Conservation (phyloP, 2,329 filamentous ascomycete genomes). For the Sporothrix inflata region DNA sequence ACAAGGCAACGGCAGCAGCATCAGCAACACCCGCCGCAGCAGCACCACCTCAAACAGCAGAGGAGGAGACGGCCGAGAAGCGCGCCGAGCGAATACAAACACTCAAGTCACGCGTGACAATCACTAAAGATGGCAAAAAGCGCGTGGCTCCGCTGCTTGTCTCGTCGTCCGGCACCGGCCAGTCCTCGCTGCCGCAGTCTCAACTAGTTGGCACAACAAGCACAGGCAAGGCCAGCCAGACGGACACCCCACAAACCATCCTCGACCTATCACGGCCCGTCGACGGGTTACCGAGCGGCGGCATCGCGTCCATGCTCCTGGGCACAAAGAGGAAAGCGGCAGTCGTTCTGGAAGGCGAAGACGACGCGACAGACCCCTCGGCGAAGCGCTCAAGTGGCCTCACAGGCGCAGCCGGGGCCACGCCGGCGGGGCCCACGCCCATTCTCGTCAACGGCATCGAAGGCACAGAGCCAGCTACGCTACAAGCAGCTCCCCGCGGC, state of each 20-base stretch:
- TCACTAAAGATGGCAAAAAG: conserved; percentile 97
- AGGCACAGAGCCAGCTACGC: conserved; percentile 75
- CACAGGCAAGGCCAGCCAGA: conserved; percentile 63
- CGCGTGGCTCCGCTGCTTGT: conserved; percentile 89
- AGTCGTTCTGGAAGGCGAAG: conserved; percentile 74
- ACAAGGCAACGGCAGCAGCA: not conserved
- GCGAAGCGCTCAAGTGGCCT: conserved; percentile 15
- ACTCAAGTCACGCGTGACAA: conserved; percentile 88
- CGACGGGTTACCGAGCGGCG: conserved; percentile 88
- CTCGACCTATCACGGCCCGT: conserved; percentile 92
- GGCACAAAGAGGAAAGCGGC: conserved; percentile 90
- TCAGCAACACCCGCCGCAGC: conserved; percentile 4
- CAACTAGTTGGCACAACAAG: conserved; percentile 76
- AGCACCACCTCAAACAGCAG: conserved; percentile 35
- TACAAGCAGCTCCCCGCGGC: conserved; percentile 61
- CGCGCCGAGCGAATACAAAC: conserved; percentile 57
- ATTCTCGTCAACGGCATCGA: conserved; percentile 77
- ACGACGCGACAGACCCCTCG: conserved; percentile 50
- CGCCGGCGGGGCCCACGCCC: conserved; percentile 55
- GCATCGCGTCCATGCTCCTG: conserved; percentile 80
- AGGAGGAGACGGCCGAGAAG: conserved; percentile 56
- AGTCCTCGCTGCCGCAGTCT: conserved; percentile 86
- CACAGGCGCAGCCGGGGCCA: conserved; percentile 12
- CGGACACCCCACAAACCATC: conserved; percentile 77
- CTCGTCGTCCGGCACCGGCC: conserved; percentile 82